A percentile compares a stretch with the other conserved stretches of the same genome.
Evolutionary conservation across 1,284 basidiomycete genomes (phyloP).

Genomic region (Phlebopus sp.): DNA sequence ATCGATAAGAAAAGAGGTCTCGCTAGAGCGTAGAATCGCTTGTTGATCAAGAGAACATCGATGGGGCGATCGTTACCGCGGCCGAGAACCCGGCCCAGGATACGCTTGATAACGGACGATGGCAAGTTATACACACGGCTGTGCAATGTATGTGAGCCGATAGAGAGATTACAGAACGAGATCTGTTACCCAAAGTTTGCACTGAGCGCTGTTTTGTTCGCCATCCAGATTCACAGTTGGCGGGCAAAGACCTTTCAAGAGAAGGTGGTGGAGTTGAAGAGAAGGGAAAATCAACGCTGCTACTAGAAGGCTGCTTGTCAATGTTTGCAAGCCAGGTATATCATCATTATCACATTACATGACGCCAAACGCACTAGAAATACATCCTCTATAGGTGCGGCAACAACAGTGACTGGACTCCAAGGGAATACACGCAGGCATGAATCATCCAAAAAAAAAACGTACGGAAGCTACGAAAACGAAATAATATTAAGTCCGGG

Average conservation of each 20-base stretch:
- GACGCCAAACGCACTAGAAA: slow-evolving; percentile 8
- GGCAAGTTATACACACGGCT: neutral
- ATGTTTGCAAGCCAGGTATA: too few relatives aligned
- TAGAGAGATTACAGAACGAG: neutral
- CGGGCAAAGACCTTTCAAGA: too few relatives aligned
- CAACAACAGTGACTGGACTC: slow-evolving; percentile 17
- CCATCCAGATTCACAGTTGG: too few relatives aligned
- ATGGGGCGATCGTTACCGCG: neutral
- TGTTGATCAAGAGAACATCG: neutral
- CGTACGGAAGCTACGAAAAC: slow-evolving; percentile 1
- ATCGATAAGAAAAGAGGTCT: slow-evolving; percentile 1
- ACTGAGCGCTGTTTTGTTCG: neutral
- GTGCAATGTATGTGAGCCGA: neutral
- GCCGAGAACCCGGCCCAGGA: neutral
- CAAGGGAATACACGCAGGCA: neutral
- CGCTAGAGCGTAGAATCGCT: slow-evolving; percentile 2
- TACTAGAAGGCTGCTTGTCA: too few relatives aligned
- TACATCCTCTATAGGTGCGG: slow-evolving; percentile 28
- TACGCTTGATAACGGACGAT: neutral
- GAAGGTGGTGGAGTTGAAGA: too few relatives aligned
- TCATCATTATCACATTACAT: too few relatives aligned
- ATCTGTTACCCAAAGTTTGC: neutral
- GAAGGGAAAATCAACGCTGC: too few relatives aligned
- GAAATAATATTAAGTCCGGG: slow-evolving; percentile 5
- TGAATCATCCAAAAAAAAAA: neutral